Conservation (phyloP, 495 filamentous ascomycete genomes). For the Clavariopsis aquatica region DNA sequence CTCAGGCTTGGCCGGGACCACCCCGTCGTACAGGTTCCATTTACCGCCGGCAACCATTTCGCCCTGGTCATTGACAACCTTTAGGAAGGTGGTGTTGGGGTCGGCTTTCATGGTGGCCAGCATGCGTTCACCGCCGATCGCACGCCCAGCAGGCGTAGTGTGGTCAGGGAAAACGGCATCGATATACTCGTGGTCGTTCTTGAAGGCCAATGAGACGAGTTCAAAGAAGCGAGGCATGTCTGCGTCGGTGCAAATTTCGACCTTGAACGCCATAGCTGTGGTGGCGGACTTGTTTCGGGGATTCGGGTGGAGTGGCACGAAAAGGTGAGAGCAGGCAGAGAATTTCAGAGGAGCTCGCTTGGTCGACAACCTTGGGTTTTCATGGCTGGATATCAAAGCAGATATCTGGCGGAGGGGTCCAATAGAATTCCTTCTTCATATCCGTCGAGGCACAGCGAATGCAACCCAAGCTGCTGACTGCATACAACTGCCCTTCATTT, state of each 20-base stretch:
- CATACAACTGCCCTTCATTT: too few relatives aligned
- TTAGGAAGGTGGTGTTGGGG: background rate
- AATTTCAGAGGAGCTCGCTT: too few relatives aligned
- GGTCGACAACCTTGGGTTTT: too few relatives aligned
- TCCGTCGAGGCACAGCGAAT: too few relatives aligned
- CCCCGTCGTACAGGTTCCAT: slow-evolving; percentile 8
- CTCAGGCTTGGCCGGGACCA: background rate
- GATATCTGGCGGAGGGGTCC: too few relatives aligned
- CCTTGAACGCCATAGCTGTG: slow-evolving; percentile 4
- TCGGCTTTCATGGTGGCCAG: slow-evolving; percentile 4
- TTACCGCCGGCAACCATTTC: slow-evolving; percentile 3
- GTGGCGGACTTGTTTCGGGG: too few relatives aligned
- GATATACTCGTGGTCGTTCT: slow-evolving; percentile 13
- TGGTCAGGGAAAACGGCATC: slow-evolving; percentile 18
- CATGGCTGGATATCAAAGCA: too few relatives aligned
- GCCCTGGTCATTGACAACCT: background rate
- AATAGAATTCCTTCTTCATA: too few relatives aligned
- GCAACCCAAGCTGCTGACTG: too few relatives aligned
- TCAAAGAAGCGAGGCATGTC: slow-evolving; percentile 23
- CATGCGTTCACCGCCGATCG: slow-evolving; percentile 14
- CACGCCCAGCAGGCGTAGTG: slow-evolving; percentile 9
- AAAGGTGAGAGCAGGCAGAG: too few relatives aligned
- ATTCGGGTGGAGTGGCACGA: too few relatives aligned
- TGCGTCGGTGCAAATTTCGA: slow-evolving; percentile 17
- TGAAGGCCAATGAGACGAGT: slow-evolving; percentile 19